phyloP scores from a whole-genome alignment of 177 flowering plant genomes.

The Vitis hybrid region DNA sequence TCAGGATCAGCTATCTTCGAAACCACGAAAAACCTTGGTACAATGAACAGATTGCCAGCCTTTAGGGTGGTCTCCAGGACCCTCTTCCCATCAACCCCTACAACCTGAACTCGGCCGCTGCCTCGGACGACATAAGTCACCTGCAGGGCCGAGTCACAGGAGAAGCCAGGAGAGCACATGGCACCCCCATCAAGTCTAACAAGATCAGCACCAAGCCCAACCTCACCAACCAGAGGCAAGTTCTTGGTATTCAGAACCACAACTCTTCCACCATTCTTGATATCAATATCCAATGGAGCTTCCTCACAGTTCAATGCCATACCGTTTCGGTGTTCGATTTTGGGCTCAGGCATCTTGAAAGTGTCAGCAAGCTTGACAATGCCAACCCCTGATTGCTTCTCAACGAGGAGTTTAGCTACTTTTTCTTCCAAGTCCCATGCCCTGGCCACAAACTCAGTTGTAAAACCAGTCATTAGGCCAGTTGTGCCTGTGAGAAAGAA shows the following conservation, averaged over 20 bases:
- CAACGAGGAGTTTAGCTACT: slow-evolving; percentile 52
- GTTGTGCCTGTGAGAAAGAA: slow-evolving; percentile 74
- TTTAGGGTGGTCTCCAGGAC: slow-evolving; percentile 50
- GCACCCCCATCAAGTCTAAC: slow-evolving; percentile 68
- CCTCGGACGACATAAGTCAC: slow-evolving; percentile 83
- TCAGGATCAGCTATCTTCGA: slow-evolving; percentile 74
- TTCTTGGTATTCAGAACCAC: slow-evolving; percentile 80
- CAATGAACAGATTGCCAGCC: slow-evolving; percentile 64
- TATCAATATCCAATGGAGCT: slow-evolving; percentile 80
- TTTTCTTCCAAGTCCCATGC: slow-evolving; percentile 71
- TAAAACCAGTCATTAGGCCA: slow-evolving; percentile 73
- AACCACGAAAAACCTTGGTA: slow-evolving; percentile 85
- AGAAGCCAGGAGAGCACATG: slow-evolving; percentile 97
- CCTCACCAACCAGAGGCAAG: slow-evolving; percentile 78
- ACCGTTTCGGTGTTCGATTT: slow-evolving; percentile 49
- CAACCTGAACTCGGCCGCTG: slow-evolving; percentile 80
- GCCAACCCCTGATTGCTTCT: slow-evolving; percentile 44
- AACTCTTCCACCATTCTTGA: slow-evolving; percentile 73
- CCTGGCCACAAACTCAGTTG: slow-evolving; percentile 68
- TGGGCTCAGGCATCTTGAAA: slow-evolving; percentile 60
- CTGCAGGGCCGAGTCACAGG: slow-evolving; percentile 85
- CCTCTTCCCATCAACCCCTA: slow-evolving; percentile 67
- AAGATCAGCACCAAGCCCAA: slow-evolving; percentile 88
- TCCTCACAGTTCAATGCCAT: slow-evolving; percentile 72
- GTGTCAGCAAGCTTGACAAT: slow-evolving; percentile 55